These are phyloP conservation scores for Pogostemon cablin DNA, from an alignment of 257 asterid genomes.

Conservation along the genomic window DNA sequence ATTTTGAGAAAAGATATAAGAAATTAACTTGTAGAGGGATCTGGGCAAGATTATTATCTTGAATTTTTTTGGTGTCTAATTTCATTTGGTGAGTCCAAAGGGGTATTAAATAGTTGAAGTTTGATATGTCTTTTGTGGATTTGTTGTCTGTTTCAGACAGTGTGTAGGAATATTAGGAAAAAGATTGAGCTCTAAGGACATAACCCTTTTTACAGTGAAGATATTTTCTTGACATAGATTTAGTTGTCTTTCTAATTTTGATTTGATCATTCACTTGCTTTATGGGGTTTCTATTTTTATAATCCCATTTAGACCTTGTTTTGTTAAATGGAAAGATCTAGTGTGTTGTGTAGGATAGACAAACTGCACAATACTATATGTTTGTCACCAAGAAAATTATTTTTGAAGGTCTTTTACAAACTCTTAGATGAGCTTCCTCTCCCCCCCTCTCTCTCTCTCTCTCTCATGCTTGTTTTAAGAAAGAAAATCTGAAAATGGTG, in stretches of 20 bases:
- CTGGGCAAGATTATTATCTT: too few relatives aligned
- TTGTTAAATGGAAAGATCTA: slow-evolving; percentile 55
- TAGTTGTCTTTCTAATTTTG: slow-evolving; percentile 44
- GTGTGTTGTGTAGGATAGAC: slow-evolving; percentile 20
- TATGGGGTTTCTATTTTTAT: slow-evolving; percentile 38
- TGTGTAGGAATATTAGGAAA: slow-evolving; percentile 31
- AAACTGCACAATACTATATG: too few relatives aligned
- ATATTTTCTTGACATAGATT: slow-evolving; percentile 46
- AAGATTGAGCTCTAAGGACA: slow-evolving; percentile 34
- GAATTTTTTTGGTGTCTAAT: too few relatives aligned
- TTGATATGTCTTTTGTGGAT: slow-evolving; percentile 9
- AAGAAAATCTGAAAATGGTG: too few relatives aligned
- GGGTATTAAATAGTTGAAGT: slow-evolving; percentile 28
- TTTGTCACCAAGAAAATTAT: too few relatives aligned
- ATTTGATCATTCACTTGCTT: slow-evolving; percentile 40
- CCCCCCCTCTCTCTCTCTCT: too few relatives aligned
- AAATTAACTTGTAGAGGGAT: too few relatives aligned
- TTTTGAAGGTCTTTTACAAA: too few relatives aligned
- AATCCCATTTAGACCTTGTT: slow-evolving; percentile 48
- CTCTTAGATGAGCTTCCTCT: too few relatives aligned
- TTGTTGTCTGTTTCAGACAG: slow-evolving; percentile 29
- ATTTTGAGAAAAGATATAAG: too few relatives aligned
- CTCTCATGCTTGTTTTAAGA: too few relatives aligned
- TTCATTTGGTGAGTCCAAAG: background rate
- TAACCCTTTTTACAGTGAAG: slow-evolving; percentile 33